Percentiles rank a stretch among this genome's conserved stretches.
Evolutionary conservation across 2,329 filamentous ascomycete genomes (phyloP).

Genomic region (Apiospora aurea): DNA sequence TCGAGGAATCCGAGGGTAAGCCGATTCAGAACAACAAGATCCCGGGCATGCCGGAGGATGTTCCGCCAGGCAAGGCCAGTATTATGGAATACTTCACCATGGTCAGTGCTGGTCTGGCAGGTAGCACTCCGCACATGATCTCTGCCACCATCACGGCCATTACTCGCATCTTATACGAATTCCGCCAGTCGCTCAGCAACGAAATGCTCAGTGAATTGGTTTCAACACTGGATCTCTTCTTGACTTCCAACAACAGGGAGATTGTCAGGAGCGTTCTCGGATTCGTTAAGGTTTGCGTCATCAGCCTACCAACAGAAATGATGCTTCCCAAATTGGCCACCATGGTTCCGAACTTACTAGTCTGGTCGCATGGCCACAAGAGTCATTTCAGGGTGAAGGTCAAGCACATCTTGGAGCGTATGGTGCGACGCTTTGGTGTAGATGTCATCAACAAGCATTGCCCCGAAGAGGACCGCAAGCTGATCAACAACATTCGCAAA

Average conservation of each 20-base stretch:
- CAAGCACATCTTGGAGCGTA: constrained; percentile 95
- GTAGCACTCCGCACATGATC: constrained; percentile 94
- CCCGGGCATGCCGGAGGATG: constrained; percentile 83
- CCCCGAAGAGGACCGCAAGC: constrained; percentile 85
- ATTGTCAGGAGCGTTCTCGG: constrained; percentile 94
- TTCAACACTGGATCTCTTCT: constrained; percentile 93
- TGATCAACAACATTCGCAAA: constrained; percentile 94
- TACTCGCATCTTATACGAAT: constrained; percentile 92
- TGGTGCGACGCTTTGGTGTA: constrained; percentile 89
- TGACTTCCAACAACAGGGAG: constrained; percentile 95
- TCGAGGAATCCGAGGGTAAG: constrained; percentile 70
- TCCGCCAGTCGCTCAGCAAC: constrained; percentile 72
- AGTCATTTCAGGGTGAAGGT: constrained; percentile 96
- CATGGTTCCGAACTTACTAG: constrained; percentile 87
- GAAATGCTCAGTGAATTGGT: constrained; percentile 84
- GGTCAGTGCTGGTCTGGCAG: constrained; percentile 94
- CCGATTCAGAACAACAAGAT: constrained; percentile 87
- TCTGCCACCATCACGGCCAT: constrained; percentile 96
- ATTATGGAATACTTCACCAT: constrained; percentile 98
- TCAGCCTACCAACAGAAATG: constrained; percentile 80
- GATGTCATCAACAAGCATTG: constrained; percentile 80
- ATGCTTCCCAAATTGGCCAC: constrained; percentile 79
- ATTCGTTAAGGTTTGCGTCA: constrained; percentile 95
- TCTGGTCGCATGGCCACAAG: constrained; percentile 98
- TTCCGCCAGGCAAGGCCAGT: constrained; percentile 77